Conservation (phyloP, 148 eudicot genomes). For the Rhododendron vialii region DNA sequence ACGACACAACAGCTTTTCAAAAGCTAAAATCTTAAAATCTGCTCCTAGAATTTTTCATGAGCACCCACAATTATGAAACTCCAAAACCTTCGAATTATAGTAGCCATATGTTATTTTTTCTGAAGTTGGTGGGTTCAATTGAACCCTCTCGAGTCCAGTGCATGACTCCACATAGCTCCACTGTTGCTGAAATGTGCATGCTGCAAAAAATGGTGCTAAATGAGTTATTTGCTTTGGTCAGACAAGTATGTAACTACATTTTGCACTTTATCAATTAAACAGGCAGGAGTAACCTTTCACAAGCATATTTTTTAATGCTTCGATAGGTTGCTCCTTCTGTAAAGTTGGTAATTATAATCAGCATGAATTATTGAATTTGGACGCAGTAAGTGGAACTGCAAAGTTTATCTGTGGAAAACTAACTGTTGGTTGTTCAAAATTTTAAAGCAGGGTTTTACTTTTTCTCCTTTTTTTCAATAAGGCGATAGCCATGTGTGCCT, state of each 20-base stretch:
- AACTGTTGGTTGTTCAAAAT: not conserved
- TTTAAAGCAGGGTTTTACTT: not conserved
- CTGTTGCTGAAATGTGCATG: not conserved
- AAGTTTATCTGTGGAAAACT: not conserved
- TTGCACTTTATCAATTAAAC: not conserved
- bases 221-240: not conserved
- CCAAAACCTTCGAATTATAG: not conserved
- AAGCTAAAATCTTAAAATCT: too few relatives aligned
- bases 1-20: too few relatives aligned
- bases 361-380: not conserved
- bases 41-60: too few relatives aligned
- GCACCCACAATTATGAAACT: not conserved
- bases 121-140: not conserved
- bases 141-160: not conserved
- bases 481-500: too few relatives aligned
- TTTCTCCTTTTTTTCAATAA: not conserved
- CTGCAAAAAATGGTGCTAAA: not conserved
- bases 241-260: not conserved
- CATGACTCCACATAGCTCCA: not conserved
- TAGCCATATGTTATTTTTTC: not conserved
- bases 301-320: not conserved
- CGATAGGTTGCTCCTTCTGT: not conserved
- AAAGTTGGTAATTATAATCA: not conserved
- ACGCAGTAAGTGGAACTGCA: not conserved
- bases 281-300: not conserved